Evolutionary conservation across 2,329 filamentous ascomycete genomes (phyloP), one percentile per base, ranked within the genome.

Genomic region (Colletotrichum melonis): DNA sequence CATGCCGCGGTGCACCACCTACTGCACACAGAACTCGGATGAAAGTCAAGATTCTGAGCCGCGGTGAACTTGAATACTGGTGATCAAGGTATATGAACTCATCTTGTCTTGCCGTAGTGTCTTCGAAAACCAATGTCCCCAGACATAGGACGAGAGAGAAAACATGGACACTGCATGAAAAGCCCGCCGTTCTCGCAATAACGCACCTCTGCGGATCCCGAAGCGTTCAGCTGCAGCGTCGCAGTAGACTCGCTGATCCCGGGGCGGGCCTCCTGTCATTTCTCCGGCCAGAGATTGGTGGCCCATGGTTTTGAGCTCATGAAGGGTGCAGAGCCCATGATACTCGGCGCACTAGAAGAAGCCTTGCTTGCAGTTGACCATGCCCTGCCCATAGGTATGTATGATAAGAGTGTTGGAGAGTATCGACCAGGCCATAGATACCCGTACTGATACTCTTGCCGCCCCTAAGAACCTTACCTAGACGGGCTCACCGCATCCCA

Each of bases 401-500:
- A 49, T 8, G 42, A 49, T 49, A 49, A 49, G 42, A n/a, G 19
- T 24, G 16, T 9, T 42, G 24, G 46, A 65, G 55, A 56, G 60
- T 46, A 28, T 69, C 19, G 32, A 73, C 12, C 26, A 49, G 35
- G 26, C 64, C 49, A 55, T 24, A 28, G 42, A 14, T 11, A 35
- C 38, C 38, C 5, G 38, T 42, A 1, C 5, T 16, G 38, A 19
- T 42, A 35, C n/a, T 35, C 22, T 32, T 28, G 56, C 60, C 26
- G 30, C 35, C 66, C 65, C 46, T 19, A 49, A 7, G 42, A 19
- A 49, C 42, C 42, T 49, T 49, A 49, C 42, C 42, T n/a, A 55
- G 32, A 58, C 38, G 22, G 42, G 52, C 68, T 74, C 68, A 72
- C 72, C 72, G 72, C 72, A 74, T 72, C 68, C 22, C n/a, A 38